These are phyloP conservation scores for Yamadazyma philogaea DNA, from an alignment of 805 yeast genomes.

Conservation along the genomic window DNA sequence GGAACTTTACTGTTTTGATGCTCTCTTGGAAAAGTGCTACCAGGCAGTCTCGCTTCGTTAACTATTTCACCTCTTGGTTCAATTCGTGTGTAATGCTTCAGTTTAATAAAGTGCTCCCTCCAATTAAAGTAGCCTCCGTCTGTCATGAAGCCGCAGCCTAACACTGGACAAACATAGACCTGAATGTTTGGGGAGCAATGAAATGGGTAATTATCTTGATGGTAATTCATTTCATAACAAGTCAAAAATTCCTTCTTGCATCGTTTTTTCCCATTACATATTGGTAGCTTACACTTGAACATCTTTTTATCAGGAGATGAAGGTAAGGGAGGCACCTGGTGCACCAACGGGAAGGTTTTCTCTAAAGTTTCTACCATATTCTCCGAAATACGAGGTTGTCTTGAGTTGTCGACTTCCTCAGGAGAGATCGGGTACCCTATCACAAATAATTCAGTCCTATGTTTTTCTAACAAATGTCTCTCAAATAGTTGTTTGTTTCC, in stretches of 20 bases:
- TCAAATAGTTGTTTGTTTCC: constrained; percentile 26
- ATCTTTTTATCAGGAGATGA: constrained; percentile 19
- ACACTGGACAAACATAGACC: constrained; percentile 34
- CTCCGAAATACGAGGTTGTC: neutral
- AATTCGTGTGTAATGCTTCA: constrained; percentile 15
- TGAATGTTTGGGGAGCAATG: constrained; percentile 30
- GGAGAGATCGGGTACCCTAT: constrained; percentile 27
- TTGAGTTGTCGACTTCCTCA: constrained; percentile 7
- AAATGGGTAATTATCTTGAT: constrained; percentile 15
- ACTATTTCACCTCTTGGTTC: constrained; percentile 8
- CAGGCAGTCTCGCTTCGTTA: neutral
- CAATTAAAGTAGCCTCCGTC: constrained; percentile 30
- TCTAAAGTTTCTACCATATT: constrained; percentile 11
- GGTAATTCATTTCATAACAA: constrained; percentile 17
- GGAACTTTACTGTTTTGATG: neutral
- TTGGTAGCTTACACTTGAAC: constrained; percentile 14
- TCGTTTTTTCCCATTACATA: constrained; percentile 8
- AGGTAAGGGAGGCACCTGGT: constrained; percentile 23
- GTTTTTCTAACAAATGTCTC: constrained; percentile 24
- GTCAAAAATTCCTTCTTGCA: constrained; percentile 17
- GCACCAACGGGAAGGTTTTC: constrained; percentile 22
- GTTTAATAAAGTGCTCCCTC: constrained; percentile 25
- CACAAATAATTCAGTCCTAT: constrained; percentile 15
- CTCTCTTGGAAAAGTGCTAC: neutral
- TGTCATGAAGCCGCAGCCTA: constrained; percentile 40